Conservation (phyloP, 495 filamentous ascomycete species). For the Melanomma pulvis-pyrius region DNA sequence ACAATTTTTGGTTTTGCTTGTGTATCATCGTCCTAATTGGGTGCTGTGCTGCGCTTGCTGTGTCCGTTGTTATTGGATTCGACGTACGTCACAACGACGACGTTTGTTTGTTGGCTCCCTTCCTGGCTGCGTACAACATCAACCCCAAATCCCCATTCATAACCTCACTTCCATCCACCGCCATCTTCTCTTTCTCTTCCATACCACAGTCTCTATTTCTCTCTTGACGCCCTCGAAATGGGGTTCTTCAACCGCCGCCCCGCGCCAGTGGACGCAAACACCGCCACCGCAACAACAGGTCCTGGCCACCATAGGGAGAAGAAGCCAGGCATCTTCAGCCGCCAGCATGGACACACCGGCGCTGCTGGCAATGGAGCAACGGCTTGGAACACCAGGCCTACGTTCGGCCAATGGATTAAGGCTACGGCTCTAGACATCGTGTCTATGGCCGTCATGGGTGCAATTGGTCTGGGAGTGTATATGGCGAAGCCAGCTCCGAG, state of each 20-base stretch:
- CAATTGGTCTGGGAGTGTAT: slow-evolving; percentile 63
- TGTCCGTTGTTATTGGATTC: too few species aligned
- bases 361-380: slow-evolving; percentile 7
- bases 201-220: too few species aligned
- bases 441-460: slow-evolving; percentile 60
- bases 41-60: too few species aligned
- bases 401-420: slow-evolving; percentile 60
- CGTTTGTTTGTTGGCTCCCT: neutral
- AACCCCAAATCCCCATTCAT: too few species aligned
- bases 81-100: slow-evolving; percentile 1
- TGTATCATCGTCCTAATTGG: neutral
- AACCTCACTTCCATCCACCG: neutral
- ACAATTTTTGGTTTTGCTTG: neutral
- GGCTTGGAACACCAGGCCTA: slow-evolving; percentile 42
- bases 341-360: neutral
- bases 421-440: slow-evolving; percentile 61
- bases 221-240: slow-evolving; percentile 14
- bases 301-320: slow-evolving; percentile 18
- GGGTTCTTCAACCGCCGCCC: slow-evolving; percentile 34
- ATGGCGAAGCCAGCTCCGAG: slow-evolving; percentile 57
- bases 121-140: neutral
- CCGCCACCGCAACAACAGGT: slow-evolving; percentile 19
- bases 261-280: slow-evolving; percentile 28
- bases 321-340: slow-evolving; percentile 18
- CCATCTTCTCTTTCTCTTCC: neutral